Percentiles rank a stretch among this genome's conserved stretches.
Conservation (phyloP, 768 basidiomycete species). For the Phaeotremella fagi region DNA sequence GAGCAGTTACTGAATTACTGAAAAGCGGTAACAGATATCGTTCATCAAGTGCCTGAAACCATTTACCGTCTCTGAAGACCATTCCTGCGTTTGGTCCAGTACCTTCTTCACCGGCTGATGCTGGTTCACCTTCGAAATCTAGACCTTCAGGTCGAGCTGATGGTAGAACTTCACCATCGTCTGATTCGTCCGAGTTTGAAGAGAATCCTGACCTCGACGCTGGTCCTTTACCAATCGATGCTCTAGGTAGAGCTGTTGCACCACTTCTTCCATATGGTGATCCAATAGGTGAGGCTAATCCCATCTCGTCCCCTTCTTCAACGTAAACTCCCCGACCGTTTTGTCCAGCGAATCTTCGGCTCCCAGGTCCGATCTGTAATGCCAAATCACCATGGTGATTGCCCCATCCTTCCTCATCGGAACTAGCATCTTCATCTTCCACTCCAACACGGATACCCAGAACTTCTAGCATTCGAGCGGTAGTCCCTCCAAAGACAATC, state of each 20-base stretch:
- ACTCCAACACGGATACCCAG: slow-evolving; percentile 94
- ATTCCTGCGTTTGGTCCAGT: slow-evolving; percentile 23
- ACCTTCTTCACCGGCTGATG: not conserved
- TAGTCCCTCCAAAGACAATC: slow-evolving; percentile 93
- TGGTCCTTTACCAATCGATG: not conserved
- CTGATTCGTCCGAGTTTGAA: slow-evolving; percentile 36
- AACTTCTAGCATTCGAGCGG: slow-evolving; percentile 90
- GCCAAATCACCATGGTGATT: slow-evolving; percentile 36
- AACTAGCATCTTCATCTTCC: slow-evolving; percentile 76
- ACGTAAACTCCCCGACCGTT: slow-evolving; percentile 34
- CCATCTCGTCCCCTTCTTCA: slow-evolving; percentile 33
- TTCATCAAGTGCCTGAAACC: slow-evolving; percentile 95
- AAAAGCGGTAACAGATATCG: slow-evolving; percentile 87
- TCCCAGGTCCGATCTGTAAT: slow-evolving; percentile 36
- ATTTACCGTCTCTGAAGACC: slow-evolving; percentile 66
- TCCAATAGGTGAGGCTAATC: slow-evolving; percentile 25
- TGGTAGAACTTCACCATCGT: slow-evolving; percentile 39
- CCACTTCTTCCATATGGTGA: slow-evolving; percentile 27
- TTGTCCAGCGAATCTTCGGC: slow-evolving; percentile 33
- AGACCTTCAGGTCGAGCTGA: slow-evolving; percentile 11
- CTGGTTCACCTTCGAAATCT: slow-evolving; percentile 1
- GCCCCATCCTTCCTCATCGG: slow-evolving; percentile 50
- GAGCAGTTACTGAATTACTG: slow-evolving; percentile 45
- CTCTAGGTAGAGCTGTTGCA: not conserved
- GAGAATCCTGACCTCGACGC: slow-evolving; percentile 38